These are phyloP conservation scores for Flueggea neowawraea DNA, from an alignment of 441 rosid genomes.

Conservation along the genomic window DNA sequence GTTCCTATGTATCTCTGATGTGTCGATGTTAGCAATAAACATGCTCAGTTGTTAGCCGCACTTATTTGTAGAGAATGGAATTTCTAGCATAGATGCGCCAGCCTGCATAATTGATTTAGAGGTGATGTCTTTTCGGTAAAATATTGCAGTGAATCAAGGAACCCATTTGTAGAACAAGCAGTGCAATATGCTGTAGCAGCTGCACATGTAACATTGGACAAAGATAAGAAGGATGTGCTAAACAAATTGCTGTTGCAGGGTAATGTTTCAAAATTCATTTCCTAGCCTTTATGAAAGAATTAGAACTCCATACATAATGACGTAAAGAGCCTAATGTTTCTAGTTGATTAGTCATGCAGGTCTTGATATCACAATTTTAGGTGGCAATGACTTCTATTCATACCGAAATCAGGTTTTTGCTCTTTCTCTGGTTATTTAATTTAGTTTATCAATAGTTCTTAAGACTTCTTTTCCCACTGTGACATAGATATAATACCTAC, in stretches of 20 bases:
- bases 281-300: neutral
- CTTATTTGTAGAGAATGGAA: too few relatives aligned
- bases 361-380: conserved; percentile 85
- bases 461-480: too few relatives aligned
- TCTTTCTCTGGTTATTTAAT: neutral
- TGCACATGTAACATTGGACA: conserved; percentile 50
- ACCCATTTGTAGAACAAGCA: conserved; percentile 91
- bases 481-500: too few relatives aligned
- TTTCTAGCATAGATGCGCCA: too few relatives aligned
- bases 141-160: conserved; percentile 66
- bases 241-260: conserved; percentile 83
- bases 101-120: neutral
- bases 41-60: too few relatives aligned
- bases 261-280: conserved; percentile 19
- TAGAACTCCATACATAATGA: neutral
- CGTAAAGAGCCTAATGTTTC: conserved; percentile 23
- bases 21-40: too few relatives aligned
- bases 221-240: conserved; percentile 50
- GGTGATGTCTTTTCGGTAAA: conserved; percentile 7
- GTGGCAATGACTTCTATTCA: conserved; percentile 98
- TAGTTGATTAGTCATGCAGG: conserved; percentile 49
- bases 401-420: conserved; percentile 78
- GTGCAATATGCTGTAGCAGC: conserved; percentile 83
- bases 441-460: too few relatives aligned
- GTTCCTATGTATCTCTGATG: too few relatives aligned